These are phyloP conservation scores for Chlamydomonas applanata DNA, from an alignment of 139 green algal species.

Conservation along the genomic window DNA sequence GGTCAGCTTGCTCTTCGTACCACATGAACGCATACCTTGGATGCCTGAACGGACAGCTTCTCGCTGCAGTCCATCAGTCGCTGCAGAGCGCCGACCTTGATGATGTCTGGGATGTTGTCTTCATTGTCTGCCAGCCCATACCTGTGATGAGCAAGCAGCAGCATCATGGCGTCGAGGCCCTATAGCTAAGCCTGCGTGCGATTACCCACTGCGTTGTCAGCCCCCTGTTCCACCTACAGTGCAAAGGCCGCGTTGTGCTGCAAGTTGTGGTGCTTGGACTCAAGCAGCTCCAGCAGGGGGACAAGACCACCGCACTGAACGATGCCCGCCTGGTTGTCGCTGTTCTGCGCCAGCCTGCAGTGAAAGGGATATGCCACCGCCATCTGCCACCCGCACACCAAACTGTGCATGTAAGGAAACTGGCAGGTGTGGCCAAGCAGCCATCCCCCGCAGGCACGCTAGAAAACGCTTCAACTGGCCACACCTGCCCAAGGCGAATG, in stretches of 20 bases:
- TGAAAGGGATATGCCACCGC: too few relatives aligned
- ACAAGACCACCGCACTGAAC: constrained; percentile 78
- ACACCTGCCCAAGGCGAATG: constrained; percentile 94
- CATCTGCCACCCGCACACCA: too few relatives aligned
- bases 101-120: constrained; percentile 95
- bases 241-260: constrained; percentile 56
- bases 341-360: constrained; percentile 82
- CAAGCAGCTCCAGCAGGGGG: constrained; percentile 89
- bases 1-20: too few relatives aligned
- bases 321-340: constrained; percentile 90
- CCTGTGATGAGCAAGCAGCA: constrained; percentile 1
- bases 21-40: constrained; percentile 11
- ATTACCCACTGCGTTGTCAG: neutral
- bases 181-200: too few relatives aligned
- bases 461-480: too few relatives aligned
- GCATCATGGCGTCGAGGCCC: too few relatives aligned
- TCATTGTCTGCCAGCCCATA: constrained; percentile 97
- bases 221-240: constrained; percentile 30
- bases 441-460: too few relatives aligned
- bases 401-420: too few relatives aligned
- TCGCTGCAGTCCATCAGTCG: constrained; percentile 64
- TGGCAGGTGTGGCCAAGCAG: too few relatives aligned
- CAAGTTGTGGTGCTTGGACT: constrained; percentile 80
- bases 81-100: constrained; percentile 66
- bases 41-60: constrained; percentile 64